phyloP scores from a whole-genome alignment of 2,329 filamentous ascomycete species.

The Sporothrix brunneoviolacea region DNA sequence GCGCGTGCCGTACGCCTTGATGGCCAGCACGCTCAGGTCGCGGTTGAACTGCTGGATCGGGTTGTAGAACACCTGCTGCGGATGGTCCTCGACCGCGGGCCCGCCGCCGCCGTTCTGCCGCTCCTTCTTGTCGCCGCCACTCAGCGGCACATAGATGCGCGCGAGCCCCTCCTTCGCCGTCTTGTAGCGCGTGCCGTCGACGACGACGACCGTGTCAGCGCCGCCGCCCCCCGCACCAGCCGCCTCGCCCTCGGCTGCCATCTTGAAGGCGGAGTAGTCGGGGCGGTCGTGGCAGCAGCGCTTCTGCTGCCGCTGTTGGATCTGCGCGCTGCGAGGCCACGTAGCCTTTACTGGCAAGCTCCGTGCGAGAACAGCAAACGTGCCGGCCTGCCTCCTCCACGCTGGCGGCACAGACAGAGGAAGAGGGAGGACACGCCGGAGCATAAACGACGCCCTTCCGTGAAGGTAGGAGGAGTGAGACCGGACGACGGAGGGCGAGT shows the following conservation, averaged over 20 bases:
- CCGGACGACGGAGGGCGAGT: too few species aligned
- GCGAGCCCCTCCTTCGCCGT: slow-evolving; percentile 50
- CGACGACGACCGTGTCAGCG: slow-evolving; percentile 6
- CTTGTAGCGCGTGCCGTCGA: slow-evolving; percentile 42
- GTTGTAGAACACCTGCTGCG: slow-evolving; percentile 92
- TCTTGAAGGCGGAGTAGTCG: too few species aligned
- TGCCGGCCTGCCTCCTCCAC: background rate
- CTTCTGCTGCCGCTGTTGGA: too few species aligned
- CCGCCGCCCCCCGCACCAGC: background rate
- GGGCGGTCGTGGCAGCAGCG: too few species aligned
- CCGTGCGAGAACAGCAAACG: too few species aligned
- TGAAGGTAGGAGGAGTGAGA: too few species aligned
- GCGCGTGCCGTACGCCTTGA: slow-evolving; percentile 79
- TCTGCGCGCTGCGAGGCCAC: too few species aligned
- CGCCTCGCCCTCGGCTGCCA: background rate
- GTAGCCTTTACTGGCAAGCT: too few species aligned
- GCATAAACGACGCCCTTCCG: background rate
- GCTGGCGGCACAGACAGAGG: background rate
- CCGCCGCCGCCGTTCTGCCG: slow-evolving; percentile 27
- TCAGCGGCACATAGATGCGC: slow-evolving; percentile 47
- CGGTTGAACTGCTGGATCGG: slow-evolving; percentile 99
- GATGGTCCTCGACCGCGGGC: slow-evolving; percentile 48
- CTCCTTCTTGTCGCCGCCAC: slow-evolving; percentile 26
- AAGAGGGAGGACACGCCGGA: background rate
- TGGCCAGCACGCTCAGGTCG: slow-evolving; percentile 85